Percentiles rank a stretch among this genome's conserved stretches.
Conservation (phyloP, 2,329 filamentous ascomycete species). For the Xylaria arbuscula region DNA sequence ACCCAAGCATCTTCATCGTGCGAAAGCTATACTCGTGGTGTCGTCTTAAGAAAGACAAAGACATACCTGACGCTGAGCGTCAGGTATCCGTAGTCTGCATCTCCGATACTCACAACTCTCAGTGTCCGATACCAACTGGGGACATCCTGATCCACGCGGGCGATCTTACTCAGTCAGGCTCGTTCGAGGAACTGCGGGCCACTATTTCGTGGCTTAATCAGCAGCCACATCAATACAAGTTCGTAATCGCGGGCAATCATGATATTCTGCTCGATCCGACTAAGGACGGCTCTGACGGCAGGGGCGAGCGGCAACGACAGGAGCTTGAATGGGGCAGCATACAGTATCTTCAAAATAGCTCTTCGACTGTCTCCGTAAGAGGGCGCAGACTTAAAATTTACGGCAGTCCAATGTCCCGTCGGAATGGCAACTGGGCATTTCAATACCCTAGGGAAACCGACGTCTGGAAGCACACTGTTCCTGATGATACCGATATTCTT, state of each 20-base stretch:
- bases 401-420: slow-evolving; percentile 52
- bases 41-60: slow-evolving; percentile 1
- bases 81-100: slow-evolving; percentile 53
- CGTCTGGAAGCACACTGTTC: slow-evolving; percentile 38
- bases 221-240: slow-evolving; percentile 56
- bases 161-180: slow-evolving; percentile 60
- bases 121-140: slow-evolving; percentile 53
- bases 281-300: slow-evolving; percentile 38
- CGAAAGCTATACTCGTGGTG: slow-evolving; percentile 36
- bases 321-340: slow-evolving; percentile 51
- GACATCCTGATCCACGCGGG: slow-evolving; percentile 62
- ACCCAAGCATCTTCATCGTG: slow-evolving; percentile 35
- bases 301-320: slow-evolving; percentile 30
- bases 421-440: slow-evolving; percentile 56
- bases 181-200: slow-evolving; percentile 54
- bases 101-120: slow-evolving; percentile 58
- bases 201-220: slow-evolving; percentile 56
- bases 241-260: slow-evolving; percentile 61
- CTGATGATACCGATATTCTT: slow-evolving; percentile 51
- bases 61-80: slow-evolving; percentile 27
- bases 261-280: slow-evolving; percentile 52
- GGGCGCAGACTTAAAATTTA: slow-evolving; percentile 50
- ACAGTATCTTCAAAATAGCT: slow-evolving; percentile 50
- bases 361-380: slow-evolving; percentile 44
- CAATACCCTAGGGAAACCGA: slow-evolving; percentile 52